Conservation (phyloP, 345 rosid species). For the Excoecaria agallocha region DNA sequence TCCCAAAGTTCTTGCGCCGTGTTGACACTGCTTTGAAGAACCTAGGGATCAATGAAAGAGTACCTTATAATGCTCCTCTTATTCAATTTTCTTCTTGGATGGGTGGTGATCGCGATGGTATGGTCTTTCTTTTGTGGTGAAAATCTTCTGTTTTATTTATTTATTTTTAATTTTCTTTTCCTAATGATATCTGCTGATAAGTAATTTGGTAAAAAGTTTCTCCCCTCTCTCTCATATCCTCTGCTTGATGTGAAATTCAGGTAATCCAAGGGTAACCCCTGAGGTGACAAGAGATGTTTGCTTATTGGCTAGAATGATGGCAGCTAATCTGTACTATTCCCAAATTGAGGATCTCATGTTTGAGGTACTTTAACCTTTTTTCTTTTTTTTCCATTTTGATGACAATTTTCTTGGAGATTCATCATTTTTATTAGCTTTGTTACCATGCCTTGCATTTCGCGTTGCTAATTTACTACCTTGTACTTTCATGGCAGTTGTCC, state of each 20-base stretch:
- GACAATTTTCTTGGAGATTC: background rate
- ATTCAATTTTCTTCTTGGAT: constrained; percentile 99
- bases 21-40: constrained; percentile 96
- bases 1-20: constrained; percentile 95
- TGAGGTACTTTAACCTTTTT: constrained; percentile 49
- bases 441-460: background rate
- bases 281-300: constrained; percentile 99
- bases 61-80: constrained; percentile 96
- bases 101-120: constrained; percentile 99
- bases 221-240: background rate
- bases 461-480: background rate
- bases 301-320: constrained; percentile 98
- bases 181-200: background rate
- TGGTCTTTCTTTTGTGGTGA: background rate
- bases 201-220: background rate
- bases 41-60: constrained; percentile 85
- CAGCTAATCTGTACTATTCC: constrained; percentile 85
- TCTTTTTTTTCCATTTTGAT: background rate
- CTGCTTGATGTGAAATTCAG: constrained; percentile 36
- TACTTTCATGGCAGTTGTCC: constrained; percentile 55
- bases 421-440: background rate
- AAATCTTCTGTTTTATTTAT: constrained; percentile 5
- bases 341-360: constrained; percentile 97
- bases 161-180: background rate
- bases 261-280: constrained; percentile 98